Evolutionary conservation across 2,329 filamentous ascomycete species (phyloP), one percentile per base, ranked within the genome.

Genomic region (Phaeomoniella chlamydospora): DNA sequence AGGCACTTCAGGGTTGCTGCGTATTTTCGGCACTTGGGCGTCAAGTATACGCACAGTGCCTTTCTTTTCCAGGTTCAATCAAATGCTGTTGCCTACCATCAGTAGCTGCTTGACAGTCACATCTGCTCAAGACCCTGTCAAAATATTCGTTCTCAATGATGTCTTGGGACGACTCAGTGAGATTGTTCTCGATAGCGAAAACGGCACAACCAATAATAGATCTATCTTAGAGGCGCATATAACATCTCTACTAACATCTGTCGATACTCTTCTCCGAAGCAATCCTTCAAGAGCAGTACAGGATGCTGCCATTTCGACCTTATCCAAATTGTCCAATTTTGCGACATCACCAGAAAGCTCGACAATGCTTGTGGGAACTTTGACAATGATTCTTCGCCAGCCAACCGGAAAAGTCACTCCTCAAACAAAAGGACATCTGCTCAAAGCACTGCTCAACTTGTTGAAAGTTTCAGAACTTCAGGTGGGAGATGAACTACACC

Each of bases 111-210:
- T 98, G 16, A 67, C 68, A 3, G 67, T 80, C 4, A 67, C 72
- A 32, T 88, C 81, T 37, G 75, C 82, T 0, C 90, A 90, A 54
- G 82, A 88, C 42, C 79, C 86, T 38, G 87, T 98, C 38, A 90
- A 87, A 50, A 60, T 81, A 1, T 93, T 84, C 52, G 74, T 87
- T 1, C 64, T 98, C 18, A 69, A 72, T 39, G 61, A 75, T 9
- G 78, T 96, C 30, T 56, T 98, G 31, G 70, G 72, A 31, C 80
- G 76, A 38, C 62, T 88, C 19, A 68, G 85, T 19, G 67, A 66
- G 37, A 59, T 80, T 34, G 9, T 34, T 15, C 14, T 6, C n/a
- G 9, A n/a, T 4, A n/a, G 4, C 13, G 16, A 34, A 4, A 18
- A 18, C 4, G 22, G n/a, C 6, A 26, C 9, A 9, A n/a, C 6